Evolutionary conservation across 257 asterid species (phyloP).

Genomic region (Penstemon barbatus): DNA sequence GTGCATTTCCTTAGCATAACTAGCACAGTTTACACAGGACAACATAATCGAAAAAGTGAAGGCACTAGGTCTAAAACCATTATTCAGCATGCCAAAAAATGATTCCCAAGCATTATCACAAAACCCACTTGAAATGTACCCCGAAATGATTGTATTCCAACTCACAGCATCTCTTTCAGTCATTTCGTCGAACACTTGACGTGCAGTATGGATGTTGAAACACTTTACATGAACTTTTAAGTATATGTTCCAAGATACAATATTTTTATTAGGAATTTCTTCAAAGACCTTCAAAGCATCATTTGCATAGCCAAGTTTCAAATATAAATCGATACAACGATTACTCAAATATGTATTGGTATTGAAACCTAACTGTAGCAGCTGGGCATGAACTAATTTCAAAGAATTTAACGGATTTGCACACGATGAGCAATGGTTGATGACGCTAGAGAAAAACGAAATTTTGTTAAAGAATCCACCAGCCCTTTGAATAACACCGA

Average conservation of each 20-base stretch:
- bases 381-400: constrained; percentile 54
- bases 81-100: constrained; percentile 47
- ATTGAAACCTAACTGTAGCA: constrained; percentile 51
- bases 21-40: constrained; percentile 40
- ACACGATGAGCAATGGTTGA: constrained; percentile 36
- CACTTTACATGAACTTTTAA: constrained; percentile 32
- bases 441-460: constrained; percentile 38
- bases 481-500: constrained; percentile 37
- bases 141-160: constrained; percentile 70
- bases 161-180: constrained; percentile 67
- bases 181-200: constrained; percentile 62
- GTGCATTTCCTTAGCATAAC: constrained; percentile 63
- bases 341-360: constrained; percentile 50
- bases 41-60: constrained; percentile 57
- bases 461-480: constrained; percentile 36
- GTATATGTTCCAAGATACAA: constrained; percentile 65
- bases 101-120: constrained; percentile 39
- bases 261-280: constrained; percentile 46
- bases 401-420: constrained; percentile 40
- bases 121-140: constrained; percentile 44
- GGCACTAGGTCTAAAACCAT: constrained; percentile 53
- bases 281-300: constrained; percentile 53
- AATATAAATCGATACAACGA: constrained; percentile 54
- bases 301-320: constrained; percentile 36
- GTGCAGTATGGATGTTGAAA: constrained; percentile 41